phyloP scores from a whole-genome alignment of 2,329 filamentous ascomycete genomes.

The Alternaria arborescens region DNA sequence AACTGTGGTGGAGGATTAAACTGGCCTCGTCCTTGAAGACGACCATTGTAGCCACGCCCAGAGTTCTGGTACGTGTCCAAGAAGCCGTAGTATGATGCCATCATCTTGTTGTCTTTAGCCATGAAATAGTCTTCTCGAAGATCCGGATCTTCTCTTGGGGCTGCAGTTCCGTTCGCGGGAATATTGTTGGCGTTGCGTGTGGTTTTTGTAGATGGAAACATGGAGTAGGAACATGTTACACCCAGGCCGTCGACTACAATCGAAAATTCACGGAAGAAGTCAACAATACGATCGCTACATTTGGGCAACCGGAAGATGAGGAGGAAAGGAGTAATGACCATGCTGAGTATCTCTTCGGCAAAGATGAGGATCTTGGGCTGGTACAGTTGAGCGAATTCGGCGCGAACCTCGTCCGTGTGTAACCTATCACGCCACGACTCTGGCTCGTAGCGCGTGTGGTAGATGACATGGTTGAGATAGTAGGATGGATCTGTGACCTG shows the following conservation, averaged over 20 bases:
- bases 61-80: slow-evolving; percentile 78
- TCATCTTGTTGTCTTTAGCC: slow-evolving; percentile 97
- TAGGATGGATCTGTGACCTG: slow-evolving; percentile 93
- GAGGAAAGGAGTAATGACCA: slow-evolving; percentile 89
- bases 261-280: slow-evolving; percentile 98
- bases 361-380: slow-evolving; percentile 93
- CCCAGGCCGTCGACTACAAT: slow-evolving; percentile 96
- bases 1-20: slow-evolving; percentile 82
- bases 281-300: slow-evolving; percentile 90
- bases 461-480: slow-evolving; percentile 85
- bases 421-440: slow-evolving; percentile 86
- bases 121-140: slow-evolving; percentile 92
- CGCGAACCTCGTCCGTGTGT: slow-evolving; percentile 93
- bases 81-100: slow-evolving; percentile 95
- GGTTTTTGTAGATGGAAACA: slow-evolving; percentile 94
- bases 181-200: slow-evolving; percentile 60
- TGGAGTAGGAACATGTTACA: slow-evolving; percentile 95
- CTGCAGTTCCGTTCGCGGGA: slow-evolving; percentile 48
- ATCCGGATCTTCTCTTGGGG: slow-evolving; percentile 59
- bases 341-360: slow-evolving; percentile 88
- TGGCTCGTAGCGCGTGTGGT: slow-evolving; percentile 92
- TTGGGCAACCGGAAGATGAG: slow-evolving; percentile 86
- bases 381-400: slow-evolving; percentile 89
- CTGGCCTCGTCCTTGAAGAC: slow-evolving; percentile 40
- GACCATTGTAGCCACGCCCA: slow-evolving; percentile 44